Evolutionary conservation across 257 asterid species (phyloP).

Genomic region (Solanum rostratum): DNA sequence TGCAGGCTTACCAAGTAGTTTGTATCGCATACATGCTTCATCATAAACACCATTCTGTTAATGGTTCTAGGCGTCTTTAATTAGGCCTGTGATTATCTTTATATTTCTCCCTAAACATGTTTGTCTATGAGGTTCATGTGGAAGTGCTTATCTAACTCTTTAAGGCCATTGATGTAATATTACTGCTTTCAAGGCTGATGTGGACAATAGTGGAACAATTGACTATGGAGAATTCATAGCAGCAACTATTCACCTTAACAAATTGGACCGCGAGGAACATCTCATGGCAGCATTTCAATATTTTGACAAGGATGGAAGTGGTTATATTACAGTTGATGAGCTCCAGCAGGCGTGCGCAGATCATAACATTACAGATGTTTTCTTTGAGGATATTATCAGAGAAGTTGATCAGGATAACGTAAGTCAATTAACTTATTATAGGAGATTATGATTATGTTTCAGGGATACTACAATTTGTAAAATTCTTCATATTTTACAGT

Average conservation of each 20-base stretch:
- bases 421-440: constrained; percentile 8
- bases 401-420: constrained; percentile 85
- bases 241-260: constrained; percentile 72
- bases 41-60: neutral
- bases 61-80: neutral
- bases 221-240: constrained; percentile 84
- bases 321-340: constrained; percentile 81
- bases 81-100: neutral
- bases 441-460: neutral
- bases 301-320: constrained; percentile 84
- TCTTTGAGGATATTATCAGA: constrained; percentile 61
- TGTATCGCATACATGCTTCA: neutral
- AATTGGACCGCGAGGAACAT: constrained; percentile 81
- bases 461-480: neutral
- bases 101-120: neutral
- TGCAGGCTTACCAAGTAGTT: neutral
- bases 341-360: constrained; percentile 89
- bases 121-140: neutral
- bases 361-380: constrained; percentile 52
- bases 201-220: constrained; percentile 76
- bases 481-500: neutral
- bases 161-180: neutral
- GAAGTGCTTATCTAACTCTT: neutral
- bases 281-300: constrained; percentile 69
- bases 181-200: constrained; percentile 61